Base-by-base conservation (phyloP, 1,139 yeast species). In the Hanseniaspora sp. region DNA sequence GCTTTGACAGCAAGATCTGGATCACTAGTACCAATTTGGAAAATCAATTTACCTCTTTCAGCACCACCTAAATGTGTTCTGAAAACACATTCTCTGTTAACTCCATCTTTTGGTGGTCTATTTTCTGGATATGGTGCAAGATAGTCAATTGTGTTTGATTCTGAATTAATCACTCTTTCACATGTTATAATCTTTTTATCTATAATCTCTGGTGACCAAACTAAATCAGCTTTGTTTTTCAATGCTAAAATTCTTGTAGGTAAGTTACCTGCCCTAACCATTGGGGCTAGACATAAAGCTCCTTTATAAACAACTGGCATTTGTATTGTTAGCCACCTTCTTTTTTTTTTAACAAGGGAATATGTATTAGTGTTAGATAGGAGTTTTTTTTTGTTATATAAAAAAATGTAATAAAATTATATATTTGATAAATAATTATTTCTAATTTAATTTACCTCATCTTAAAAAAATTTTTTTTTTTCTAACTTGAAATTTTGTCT, bases 211-310 rank as follows among this genome's bases (percentile, higher is more conserved):
- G 98, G 98, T 12, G 79, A 79, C 97, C 98, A 92, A 5, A 92
- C 97, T 54, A 92, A 71, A 65, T 90, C 97, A 0, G 96, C 96
- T 0, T 96, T 96, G 65, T 86, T 75, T 59, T 77, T 77, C 35
- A 92, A 72, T 0, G 96, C 81, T 61, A 90, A 67, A 11, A 90
- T 72, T 54, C 98, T 74, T 13, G 90, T 82, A 8, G 98, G 97
- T 17, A 92, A 76, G 69, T 92, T 98, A 13, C 97, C 95, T 47
- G 92, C 85, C 46, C 98, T 75, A 55, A 92, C 96, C 97, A 90
- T 90, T 0, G 97, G 97, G 0, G 97, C 97, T 47, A 90, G 75
- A 30, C 83, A 95, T 56, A 88, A 69, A 63, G 86, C 86, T 0
- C 95, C 92, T 37, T 76, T 70, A 63, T 76, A 80, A 45, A 73